These are phyloP conservation scores for Davidsoniella virescens DNA, from an alignment of 2,329 filamentous ascomycete species.

Conservation along the genomic window DNA sequence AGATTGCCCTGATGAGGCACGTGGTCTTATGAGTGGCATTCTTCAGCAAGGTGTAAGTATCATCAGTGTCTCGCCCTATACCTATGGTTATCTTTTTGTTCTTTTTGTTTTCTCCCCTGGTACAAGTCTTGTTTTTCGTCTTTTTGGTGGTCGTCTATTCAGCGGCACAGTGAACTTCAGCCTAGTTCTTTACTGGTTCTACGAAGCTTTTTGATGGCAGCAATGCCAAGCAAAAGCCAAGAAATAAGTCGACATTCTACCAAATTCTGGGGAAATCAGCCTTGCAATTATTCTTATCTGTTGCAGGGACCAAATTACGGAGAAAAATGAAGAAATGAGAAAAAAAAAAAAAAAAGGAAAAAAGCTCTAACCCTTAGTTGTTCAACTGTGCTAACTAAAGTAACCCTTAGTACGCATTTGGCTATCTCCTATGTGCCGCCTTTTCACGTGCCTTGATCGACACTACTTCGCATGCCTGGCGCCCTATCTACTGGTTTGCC, in stretches of 20 bases:
- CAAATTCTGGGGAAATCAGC: background rate
- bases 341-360: background rate
- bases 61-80: background rate
- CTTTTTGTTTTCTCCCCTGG: background rate
- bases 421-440: constrained; percentile 46
- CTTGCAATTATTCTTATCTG: background rate
- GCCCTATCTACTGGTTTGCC: constrained; percentile 80
- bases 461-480: constrained; percentile 66
- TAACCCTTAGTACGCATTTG: constrained; percentile 33
- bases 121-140: constrained; percentile 3
- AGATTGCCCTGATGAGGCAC: constrained; percentile 49
- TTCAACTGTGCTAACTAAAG: background rate
- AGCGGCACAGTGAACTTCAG: background rate
- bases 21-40: constrained; percentile 60
- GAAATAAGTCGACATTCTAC: background rate
- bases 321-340: too few species aligned
- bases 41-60: constrained; percentile 48
- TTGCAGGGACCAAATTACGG: too few species aligned
- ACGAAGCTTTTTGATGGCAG: too few species aligned
- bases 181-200: background rate
- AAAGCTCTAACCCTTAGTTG: background rate
- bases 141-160: background rate
- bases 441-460: constrained; percentile 52
- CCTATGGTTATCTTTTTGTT: background rate
- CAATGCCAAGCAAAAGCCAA: background rate